phyloP scores from a whole-genome alignment of 192 early-diverging fungal species.

The Entomortierella chlamydospora region DNA sequence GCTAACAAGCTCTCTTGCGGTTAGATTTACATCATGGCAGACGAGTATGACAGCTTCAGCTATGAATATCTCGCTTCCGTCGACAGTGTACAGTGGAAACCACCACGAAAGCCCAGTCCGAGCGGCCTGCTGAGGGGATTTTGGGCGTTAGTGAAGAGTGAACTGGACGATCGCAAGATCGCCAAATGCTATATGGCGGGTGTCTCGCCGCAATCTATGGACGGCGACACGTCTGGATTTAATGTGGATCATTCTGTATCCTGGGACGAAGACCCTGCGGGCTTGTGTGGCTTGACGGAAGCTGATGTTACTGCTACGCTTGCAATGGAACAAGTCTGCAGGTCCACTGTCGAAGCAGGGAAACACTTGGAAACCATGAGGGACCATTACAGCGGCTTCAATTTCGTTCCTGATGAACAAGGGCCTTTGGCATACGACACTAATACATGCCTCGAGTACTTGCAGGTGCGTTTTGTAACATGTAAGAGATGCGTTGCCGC shows the following conservation, averaged over 20 bases:
- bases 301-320: constrained; percentile 35
- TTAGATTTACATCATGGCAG: constrained; percentile 55
- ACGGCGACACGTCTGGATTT: constrained; percentile 26
- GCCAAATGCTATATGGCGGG: constrained; percentile 26
- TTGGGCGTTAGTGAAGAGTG: constrained; percentile 44
- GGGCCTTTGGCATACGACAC: constrained; percentile 43
- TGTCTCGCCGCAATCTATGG: constrained; percentile 36
- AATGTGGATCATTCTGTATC: constrained; percentile 37
- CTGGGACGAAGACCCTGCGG: constrained; percentile 12
- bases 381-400: constrained; percentile 41
- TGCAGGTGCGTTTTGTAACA: constrained; percentile 33
- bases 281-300: constrained; percentile 32
- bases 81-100: constrained; percentile 28
- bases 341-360: constrained; percentile 11
- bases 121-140: constrained; percentile 49
- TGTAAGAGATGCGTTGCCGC: constrained; percentile 1
- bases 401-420: constrained; percentile 29
- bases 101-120: constrained; percentile 1
- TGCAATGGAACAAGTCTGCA: constrained; percentile 20
- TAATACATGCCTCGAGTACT: constrained; percentile 50
- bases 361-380: constrained; percentile 50
- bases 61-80: constrained; percentile 41
- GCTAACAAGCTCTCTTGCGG: constrained; percentile 11
- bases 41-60: constrained; percentile 55
- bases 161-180: constrained; percentile 23